Base-by-base conservation (phyloP, 2,329 filamentous ascomycete genomes). In the Colletotrichum zoysiae region DNA sequence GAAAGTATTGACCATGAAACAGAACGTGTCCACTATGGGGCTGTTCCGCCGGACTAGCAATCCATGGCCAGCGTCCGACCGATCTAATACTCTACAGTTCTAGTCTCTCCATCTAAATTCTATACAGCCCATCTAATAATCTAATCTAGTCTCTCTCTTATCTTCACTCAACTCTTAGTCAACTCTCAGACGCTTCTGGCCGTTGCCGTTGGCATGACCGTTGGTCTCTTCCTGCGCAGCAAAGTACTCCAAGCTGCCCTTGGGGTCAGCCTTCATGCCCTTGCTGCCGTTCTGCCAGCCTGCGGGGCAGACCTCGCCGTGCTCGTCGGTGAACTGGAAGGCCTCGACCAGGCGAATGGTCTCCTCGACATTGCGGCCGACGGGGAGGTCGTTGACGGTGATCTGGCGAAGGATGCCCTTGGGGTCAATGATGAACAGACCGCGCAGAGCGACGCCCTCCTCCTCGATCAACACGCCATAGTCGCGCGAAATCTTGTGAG, bases 281-380 rank as follows among this genome's bases (percentile, higher is more conserved):
- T 86, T 82, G 77, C 78, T 78, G 62, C 85, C 85, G 71, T 82
- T 78, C 71, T 82, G 81, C 85, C 85, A 87, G 76, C 84, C 85
- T 65, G 85, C 85, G 56, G 85, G 85, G 81, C 85, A 95, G 67
- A 94, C 88, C 79, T 93, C 90, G 82, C 94, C 95, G 86, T 93
- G 93, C 76, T 94, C 92, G 76, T 95, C 92, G 16, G 93, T 93
- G 84, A 95, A 93, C 81, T 95, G 93, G 81, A 95, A 95, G 7
- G 92, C 91, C 75, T 92, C 86, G 70, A 91, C 88, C 1, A 92
- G 91, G 48, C 90, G 88, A 76, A 90, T 84, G 2, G 88, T 87
- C 82, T 92, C 90, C 78, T 90, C 88, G 66, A 91, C 90, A 75
- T 87, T 86, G 75, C 90, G 88, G 72, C 90, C 89, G 74, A 91